Evolutionary conservation across 2,329 filamentous ascomycete genomes (phyloP), one percentile per base, ranked within the genome.

Genomic region (Fragosphaeria purpurea): DNA sequence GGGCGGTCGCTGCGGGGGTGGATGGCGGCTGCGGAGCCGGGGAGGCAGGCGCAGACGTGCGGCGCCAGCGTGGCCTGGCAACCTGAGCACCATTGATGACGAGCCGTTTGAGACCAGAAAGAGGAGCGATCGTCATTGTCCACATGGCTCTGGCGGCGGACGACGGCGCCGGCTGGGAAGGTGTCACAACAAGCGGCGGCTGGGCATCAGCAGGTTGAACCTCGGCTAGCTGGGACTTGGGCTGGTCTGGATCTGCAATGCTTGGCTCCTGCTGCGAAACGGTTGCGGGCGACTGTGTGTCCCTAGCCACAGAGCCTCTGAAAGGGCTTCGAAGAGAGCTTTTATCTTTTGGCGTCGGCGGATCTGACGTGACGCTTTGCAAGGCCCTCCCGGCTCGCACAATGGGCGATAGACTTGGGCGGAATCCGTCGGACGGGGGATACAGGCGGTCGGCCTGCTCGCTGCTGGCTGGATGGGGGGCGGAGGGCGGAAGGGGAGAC

Each of bases 281-380:
- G 7, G 52, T 55, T 5, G 60, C 63, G 1, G 63, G 62, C 1
- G 62, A 64, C 41, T 60, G 57, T 34, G 60, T 63, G 12, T 61
- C 62, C 49, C 63, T 63, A 37, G 59, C 54, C 9, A 57, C 53
- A 3, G 67, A 67, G 11, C 67, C 62, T 47, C 73, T 69, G 55
- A 82, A 82, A 0, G 78, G 78, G 50, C 78, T 81, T 11, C 76
- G 70, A 3, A 81, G 63, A 9, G 73, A 70, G 37, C 69, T 68
- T 42, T 75, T 68, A 6, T 63, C 68, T 47, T 74, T 73, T 1
- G 78, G 77, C 0, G 78, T 80, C 0, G 77, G 75, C 7, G 75
- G 74, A 55, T 80, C 77, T 0, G 77, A 79, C 9, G 78, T 77
- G 39, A 81, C 73, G 52, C 70, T 77, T 58, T 80, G 77, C 11